A percentile compares a stretch with the other conserved stretches of the same genome.
These are phyloP conservation scores for Pinus albicaulis DNA, from an alignment of 75 land plant species.

Conservation along the genomic window DNA sequence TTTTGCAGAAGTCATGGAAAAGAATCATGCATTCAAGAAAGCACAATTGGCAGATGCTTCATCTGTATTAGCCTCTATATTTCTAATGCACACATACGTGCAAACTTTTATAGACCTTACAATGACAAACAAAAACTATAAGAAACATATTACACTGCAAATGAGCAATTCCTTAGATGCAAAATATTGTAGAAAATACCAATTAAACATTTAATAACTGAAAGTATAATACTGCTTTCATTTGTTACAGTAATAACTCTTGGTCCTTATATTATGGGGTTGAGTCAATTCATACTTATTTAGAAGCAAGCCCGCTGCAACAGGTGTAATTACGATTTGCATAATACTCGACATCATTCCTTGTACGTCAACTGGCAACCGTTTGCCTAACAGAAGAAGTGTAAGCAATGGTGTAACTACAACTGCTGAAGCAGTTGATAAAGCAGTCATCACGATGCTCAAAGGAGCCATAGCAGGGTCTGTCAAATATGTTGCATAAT, in stretches of 20 bases:
- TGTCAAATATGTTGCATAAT: constrained; percentile 92
- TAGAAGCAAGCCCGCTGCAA: constrained; percentile 77
- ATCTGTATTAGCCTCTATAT: background rate
- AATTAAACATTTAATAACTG: no score
- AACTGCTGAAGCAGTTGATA: constrained; percentile 94
- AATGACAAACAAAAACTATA: no score
- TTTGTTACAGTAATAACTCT: no score
- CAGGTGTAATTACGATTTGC: constrained; percentile 87
- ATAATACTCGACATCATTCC: constrained; percentile 89
- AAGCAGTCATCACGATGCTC: constrained; percentile 96
- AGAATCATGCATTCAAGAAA: background rate
- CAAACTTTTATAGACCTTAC: no score
- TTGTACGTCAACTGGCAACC: constrained; percentile 84
- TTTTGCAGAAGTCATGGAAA: background rate
- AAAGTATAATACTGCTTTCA: no score
- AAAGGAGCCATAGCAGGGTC: constrained; percentile 85
- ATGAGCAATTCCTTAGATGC: no score
- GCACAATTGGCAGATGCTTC: background rate
- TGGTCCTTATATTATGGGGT: no score
- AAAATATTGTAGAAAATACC: no score
- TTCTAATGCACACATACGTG: no score
- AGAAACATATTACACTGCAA: no score
- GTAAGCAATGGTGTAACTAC: constrained; percentile 81
- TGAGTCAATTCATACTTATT: constrained; percentile 47
- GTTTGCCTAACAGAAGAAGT: constrained; percentile 77